phyloP scores from a whole-genome alignment of 192 early-diverging fungal species.

The Allomyces macrogynus region DNA sequence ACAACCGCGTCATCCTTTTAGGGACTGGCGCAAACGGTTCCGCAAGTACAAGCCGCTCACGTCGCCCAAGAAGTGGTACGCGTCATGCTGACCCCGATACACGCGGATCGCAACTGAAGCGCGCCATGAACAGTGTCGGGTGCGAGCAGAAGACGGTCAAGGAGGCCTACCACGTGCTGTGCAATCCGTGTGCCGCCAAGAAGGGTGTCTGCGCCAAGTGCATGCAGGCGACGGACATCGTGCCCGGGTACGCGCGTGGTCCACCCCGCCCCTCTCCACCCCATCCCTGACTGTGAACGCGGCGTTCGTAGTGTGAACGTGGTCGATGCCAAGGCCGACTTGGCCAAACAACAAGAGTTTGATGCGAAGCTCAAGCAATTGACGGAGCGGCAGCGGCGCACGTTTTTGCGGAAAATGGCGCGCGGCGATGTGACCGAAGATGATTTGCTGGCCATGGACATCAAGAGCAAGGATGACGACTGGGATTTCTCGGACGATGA shows the following conservation, averaged over 20 bases:
- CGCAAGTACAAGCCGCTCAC: constrained; percentile 95
- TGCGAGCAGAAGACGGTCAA: constrained; percentile 69
- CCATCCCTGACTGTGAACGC: background rate
- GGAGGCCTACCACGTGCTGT: constrained; percentile 89
- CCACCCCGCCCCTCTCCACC: background rate
- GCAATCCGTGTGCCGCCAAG: constrained; percentile 55
- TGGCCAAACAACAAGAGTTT: constrained; percentile 32
- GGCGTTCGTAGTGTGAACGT: background rate
- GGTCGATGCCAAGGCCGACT: background rate
- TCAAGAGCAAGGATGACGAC: constrained; percentile 20
- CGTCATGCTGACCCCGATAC: too few species aligned
- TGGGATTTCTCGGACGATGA: constrained; percentile 28
- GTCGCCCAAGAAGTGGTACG: constrained; percentile 66
- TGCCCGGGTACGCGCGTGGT: constrained; percentile 18
- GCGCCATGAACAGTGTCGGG: constrained; percentile 25
- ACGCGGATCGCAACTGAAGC: too few species aligned
- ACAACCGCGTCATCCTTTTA: constrained; percentile 10
- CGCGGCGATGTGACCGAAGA: constrained; percentile 47
- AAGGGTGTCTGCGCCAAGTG: constrained; percentile 90
- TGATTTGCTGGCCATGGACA: constrained; percentile 22
- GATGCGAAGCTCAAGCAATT: constrained; percentile 46
- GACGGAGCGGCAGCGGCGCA: constrained; percentile 63
- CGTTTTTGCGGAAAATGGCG: constrained; percentile 59
- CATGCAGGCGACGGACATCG: constrained; percentile 42
- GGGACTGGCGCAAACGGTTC: constrained; percentile 72